A percentile compares a stretch with the other conserved stretches of the same genome.
Conservation (phyloP, 768 basidiomycete species). For the Lentinula lateritia region DNA sequence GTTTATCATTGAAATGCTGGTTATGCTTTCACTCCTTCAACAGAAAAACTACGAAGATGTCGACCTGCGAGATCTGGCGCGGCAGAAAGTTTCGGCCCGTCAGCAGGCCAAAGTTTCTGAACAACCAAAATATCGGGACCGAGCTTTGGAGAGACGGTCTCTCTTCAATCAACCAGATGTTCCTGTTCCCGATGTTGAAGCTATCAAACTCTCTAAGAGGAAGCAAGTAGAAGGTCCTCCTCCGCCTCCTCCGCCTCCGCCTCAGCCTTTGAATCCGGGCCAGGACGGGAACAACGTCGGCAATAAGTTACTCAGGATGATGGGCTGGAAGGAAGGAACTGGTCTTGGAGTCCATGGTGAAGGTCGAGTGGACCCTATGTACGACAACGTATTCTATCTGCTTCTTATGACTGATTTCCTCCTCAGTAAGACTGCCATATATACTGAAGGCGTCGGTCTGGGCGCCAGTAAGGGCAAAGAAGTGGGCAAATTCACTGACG, state of each 20-base stretch:
- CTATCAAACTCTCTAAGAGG: conserved; percentile 24
- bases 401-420: neutral
- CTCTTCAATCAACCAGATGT: conserved; percentile 91
- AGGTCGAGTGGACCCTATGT: conserved; percentile 87
- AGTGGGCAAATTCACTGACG: conserved; percentile 64
- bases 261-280: conserved; percentile 61
- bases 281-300: conserved; percentile 85
- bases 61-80: conserved; percentile 66
- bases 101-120: conserved; percentile 34
- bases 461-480: conserved; percentile 93
- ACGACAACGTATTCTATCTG: conserved; percentile 19
- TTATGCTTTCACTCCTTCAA: conserved; percentile 8
- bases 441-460: conserved; percentile 81
- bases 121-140: conserved; percentile 88
- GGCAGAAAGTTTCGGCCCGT: conserved; percentile 51
- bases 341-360: conserved; percentile 81
- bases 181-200: conserved; percentile 54
- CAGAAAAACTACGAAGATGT: conserved; percentile 86
- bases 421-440: conserved; percentile 73
- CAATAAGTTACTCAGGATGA: conserved; percentile 91
- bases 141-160: conserved; percentile 85
- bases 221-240: conserved; percentile 55
- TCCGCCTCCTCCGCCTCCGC: conserved; percentile 57
- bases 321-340: conserved; percentile 94
- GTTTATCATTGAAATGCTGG: conserved; percentile 17